Evolutionary conservation across 805 yeast species (phyloP).

Genomic region (Sugiyamaella chiloensis): DNA sequence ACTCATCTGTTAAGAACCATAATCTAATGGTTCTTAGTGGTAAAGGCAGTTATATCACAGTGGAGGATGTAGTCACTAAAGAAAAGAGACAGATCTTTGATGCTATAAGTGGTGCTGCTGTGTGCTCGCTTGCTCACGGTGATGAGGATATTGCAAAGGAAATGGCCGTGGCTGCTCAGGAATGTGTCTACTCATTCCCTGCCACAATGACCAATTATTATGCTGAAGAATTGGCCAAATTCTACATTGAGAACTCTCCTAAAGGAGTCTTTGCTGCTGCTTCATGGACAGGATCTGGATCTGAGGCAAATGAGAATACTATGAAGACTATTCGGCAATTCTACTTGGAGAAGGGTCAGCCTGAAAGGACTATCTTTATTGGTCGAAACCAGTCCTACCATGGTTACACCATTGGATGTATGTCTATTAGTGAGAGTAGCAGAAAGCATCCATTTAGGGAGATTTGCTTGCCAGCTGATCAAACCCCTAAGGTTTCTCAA

Average conservation of each 20-base stretch:
- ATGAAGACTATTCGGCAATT: constrained; percentile 44
- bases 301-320: constrained; percentile 65
- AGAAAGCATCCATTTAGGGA: constrained; percentile 1
- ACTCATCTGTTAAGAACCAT: constrained; percentile 2
- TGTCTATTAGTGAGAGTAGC: constrained; percentile 4
- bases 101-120: constrained; percentile 16
- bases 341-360: neutral
- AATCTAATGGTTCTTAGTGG: constrained; percentile 14
- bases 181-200: constrained; percentile 14
- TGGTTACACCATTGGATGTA: constrained; percentile 6
- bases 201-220: constrained; percentile 16
- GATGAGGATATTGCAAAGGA: constrained; percentile 15
- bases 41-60: constrained; percentile 14
- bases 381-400: constrained; percentile 2
- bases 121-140: constrained; percentile 16
- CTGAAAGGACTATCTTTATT: neutral
- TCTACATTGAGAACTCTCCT: constrained; percentile 14
- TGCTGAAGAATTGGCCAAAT: constrained; percentile 16
- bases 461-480: constrained; percentile 21
- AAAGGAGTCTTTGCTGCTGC: constrained; percentile 13
- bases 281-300: constrained; percentile 42
- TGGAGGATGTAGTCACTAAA: constrained; percentile 18
- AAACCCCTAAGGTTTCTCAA: constrained; percentile 21
- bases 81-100: constrained; percentile 14
- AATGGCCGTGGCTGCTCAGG: constrained; percentile 13